Evolutionary conservation across 2,329 filamentous ascomycete genomes (phyloP).

Genomic region (Talaromyces marneffei): DNA sequence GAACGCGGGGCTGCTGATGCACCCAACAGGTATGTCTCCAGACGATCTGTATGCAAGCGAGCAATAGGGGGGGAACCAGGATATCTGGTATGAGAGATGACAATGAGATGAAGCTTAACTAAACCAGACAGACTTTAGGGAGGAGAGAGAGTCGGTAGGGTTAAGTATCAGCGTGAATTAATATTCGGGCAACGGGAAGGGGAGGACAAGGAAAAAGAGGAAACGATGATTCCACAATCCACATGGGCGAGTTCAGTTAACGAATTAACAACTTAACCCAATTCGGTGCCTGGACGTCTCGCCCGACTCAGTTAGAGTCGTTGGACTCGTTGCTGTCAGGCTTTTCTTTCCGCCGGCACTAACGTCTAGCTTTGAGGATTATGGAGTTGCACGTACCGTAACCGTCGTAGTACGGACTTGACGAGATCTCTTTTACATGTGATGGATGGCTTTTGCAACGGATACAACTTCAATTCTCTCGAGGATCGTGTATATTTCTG

Average conservation of each 20-base stretch:
- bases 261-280: not conserved
- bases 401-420: no score
- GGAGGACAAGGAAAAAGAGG: not conserved
- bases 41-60: not conserved
- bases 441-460: not conserved
- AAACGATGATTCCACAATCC: constrained; percentile 7
- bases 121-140: not conserved
- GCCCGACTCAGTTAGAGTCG: not conserved
- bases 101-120: not conserved
- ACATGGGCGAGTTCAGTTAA: no score
- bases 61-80: not conserved
- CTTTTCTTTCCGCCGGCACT: not conserved
- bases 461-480: not conserved
- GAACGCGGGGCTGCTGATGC: constrained; percentile 3
- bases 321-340: not conserved
- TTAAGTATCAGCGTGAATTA: not conserved
- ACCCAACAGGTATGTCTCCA: not conserved
- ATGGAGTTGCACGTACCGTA: not conserved
- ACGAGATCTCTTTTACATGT: not conserved
- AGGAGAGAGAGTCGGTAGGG: not conserved
- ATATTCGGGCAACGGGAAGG: not conserved
- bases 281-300: not conserved
- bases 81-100: not conserved
- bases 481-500: not conserved
- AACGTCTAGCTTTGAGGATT: not conserved